A percentile compares a stretch with the other conserved stretches of the same genome.
Evolutionary conservation across 805 yeast species (phyloP).

Genomic region (Candida railenensis): DNA sequence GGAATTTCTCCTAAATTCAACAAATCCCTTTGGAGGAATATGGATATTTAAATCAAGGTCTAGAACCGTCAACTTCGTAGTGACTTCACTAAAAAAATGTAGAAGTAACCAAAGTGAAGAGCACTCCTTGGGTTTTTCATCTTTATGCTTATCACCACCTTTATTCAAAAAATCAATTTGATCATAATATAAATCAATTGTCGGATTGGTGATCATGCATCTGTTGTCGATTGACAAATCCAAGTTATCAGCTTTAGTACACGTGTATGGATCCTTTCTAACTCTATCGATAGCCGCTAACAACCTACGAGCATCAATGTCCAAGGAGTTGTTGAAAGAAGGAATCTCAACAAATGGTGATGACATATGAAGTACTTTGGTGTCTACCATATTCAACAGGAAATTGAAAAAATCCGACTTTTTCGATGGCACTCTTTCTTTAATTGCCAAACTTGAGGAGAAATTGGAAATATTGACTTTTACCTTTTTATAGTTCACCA

Average conservation of each 20-base stretch:
- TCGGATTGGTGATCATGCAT: constrained; percentile 33
- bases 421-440: constrained; percentile 6
- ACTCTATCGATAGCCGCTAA: constrained; percentile 1
- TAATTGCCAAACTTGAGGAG: constrained; percentile 14
- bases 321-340: constrained; percentile 17
- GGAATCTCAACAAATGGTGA: constrained; percentile 35
- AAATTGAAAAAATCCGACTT: constrained; percentile 11
- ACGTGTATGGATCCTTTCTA: background rate
- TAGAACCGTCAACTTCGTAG: constrained; percentile 26
- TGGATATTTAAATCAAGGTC: constrained; percentile 30
- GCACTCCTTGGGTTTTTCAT: background rate
- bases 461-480: constrained; percentile 19
- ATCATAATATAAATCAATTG: constrained; percentile 36
- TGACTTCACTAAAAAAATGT: constrained; percentile 15
- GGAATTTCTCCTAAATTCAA: constrained; percentile 23
- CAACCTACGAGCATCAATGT: constrained; percentile 3
- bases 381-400: constrained; percentile 26
- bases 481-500: constrained; percentile 16
- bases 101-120: background rate
- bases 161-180: constrained; percentile 22
- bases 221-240: constrained; percentile 8
- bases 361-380: constrained; percentile 26
- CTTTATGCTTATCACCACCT: constrained; percentile 2
- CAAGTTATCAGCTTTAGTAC: background rate
- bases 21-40: constrained; percentile 23